Evolutionary conservation across 768 basidiomycete species (phyloP).

Genomic region (Mrakia hoshinonis): DNA sequence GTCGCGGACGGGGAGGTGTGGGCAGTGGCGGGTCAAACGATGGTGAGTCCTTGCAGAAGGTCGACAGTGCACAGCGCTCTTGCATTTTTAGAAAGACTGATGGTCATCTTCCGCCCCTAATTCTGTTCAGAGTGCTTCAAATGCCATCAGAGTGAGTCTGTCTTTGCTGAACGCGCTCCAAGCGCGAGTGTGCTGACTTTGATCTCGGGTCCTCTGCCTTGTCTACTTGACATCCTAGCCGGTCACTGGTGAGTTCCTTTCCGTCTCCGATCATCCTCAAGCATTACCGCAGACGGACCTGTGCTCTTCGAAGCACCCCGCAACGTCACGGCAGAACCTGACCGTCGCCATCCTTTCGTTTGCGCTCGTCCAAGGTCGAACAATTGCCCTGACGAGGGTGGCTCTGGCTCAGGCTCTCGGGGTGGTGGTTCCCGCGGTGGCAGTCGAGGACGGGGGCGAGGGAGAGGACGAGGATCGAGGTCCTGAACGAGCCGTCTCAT

Average conservation of each 20-base stretch:
- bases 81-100: not conserved
- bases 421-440: not conserved
- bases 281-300: too few species aligned
- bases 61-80: too few species aligned
- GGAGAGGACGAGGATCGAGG: not conserved
- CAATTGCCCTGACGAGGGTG: constrained; percentile 8
- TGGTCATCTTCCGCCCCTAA: not conserved
- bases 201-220: not conserved
- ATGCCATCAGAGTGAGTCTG: constrained; percentile 6
- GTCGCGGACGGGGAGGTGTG: constrained; percentile 14
- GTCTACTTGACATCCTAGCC: not conserved
- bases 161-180: not conserved
- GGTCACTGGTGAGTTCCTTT: constrained; percentile 2
- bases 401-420: not conserved
- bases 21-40: constrained; percentile 7
- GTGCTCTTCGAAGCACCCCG: too few species aligned
- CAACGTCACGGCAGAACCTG: too few species aligned
- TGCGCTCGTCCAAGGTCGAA: too few species aligned
- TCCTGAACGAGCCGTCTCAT: not conserved
- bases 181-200: not conserved
- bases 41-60: not conserved
- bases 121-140: not conserved
- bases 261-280: not conserved
- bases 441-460: not conserved
- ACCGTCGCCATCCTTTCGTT: not conserved